phyloP scores from a whole-genome alignment of 169 alveolate species.

The Plasmodium knowlesi region DNA sequence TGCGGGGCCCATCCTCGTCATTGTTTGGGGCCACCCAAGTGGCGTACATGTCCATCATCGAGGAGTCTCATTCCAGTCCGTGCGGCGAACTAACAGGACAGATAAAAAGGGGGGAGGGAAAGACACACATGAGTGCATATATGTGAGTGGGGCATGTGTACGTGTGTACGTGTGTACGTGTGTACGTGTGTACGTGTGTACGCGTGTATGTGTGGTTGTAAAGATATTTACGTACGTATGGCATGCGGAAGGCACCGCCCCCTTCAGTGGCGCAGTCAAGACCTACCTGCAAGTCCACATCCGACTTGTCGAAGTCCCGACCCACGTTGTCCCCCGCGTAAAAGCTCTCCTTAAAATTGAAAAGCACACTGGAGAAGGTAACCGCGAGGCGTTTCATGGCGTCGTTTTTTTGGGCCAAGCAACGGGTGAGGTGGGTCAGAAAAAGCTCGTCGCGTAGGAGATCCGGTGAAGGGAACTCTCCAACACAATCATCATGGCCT shows the following conservation, averaged over 20 bases:
- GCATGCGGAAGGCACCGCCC: neutral
- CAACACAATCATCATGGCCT: neutral
- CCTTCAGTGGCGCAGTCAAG: neutral
- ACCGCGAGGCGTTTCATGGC: neutral
- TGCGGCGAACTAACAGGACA: neutral
- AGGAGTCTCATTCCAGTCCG: constrained; percentile 1
- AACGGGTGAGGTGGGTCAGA: neutral
- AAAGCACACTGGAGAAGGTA: neutral
- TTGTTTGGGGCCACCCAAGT: neutral
- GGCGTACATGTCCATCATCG: constrained; percentile 6
- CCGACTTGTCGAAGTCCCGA: constrained; percentile 20
- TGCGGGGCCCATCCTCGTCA: neutral
- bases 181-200: neutral
- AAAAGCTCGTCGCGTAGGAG: neutral
- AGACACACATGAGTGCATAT: neutral
- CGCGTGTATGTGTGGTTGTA: no score
- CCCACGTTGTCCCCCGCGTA: constrained; percentile 55
- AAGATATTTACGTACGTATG: neutral
- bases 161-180: no score
- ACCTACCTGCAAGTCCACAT: constrained; percentile 32
- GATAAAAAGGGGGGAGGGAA: neutral
- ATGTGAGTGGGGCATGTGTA: no score
- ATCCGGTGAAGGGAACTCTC: neutral
- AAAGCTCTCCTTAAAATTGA: constrained; percentile 15
- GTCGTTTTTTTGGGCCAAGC: constrained; percentile 26